These are phyloP conservation scores for Alternaria gansuensis DNA, from an alignment of 2,329 filamentous ascomycete genomes.

Conservation along the genomic window DNA sequence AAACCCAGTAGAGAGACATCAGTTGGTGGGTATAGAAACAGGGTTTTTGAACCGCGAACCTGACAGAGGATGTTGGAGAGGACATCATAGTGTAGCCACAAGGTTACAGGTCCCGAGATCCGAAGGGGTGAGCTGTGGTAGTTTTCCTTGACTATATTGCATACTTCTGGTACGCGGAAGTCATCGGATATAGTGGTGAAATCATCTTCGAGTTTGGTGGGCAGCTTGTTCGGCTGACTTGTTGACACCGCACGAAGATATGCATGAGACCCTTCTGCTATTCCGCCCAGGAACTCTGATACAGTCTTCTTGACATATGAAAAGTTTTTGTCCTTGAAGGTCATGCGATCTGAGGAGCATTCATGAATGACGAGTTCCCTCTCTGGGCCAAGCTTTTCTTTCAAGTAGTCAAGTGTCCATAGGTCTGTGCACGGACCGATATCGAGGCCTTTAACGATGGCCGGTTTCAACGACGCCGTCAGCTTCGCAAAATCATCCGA, in stretches of 20 bases:
- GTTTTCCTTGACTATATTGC: conserved; percentile 61
- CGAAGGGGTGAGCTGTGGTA: conserved; percentile 81
- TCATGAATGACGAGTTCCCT: conserved; percentile 77
- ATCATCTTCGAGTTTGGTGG: conserved; percentile 75
- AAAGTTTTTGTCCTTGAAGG: conserved; percentile 86
- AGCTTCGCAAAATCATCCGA: conserved; percentile 68
- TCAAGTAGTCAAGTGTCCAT: conserved; percentile 77
- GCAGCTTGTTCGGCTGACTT: conserved; percentile 71
- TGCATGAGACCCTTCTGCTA: conserved; percentile 66
- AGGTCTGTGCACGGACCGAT: conserved; percentile 71
- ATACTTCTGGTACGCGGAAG: conserved; percentile 69
- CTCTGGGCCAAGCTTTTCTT: conserved; percentile 54
- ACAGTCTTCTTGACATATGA: conserved; percentile 75
- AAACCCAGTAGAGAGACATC: conserved; percentile 77
- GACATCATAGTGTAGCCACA: conserved; percentile 94
- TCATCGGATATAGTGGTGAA: conserved; percentile 75
- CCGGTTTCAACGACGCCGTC: conserved; percentile 66
- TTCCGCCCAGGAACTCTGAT: conserved; percentile 69
- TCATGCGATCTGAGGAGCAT: conserved; percentile 71
- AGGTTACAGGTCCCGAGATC: conserved; percentile 79
- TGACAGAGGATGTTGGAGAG: conserved; percentile 90
- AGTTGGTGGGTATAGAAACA: conserved; percentile 79
- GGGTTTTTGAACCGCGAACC: conserved; percentile 74
- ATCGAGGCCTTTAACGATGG: conserved; percentile 70
- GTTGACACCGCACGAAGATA: conserved; percentile 83